Conservation (phyloP, 2,329 filamentous ascomycete genomes). For the Botryotinia calthae region DNA sequence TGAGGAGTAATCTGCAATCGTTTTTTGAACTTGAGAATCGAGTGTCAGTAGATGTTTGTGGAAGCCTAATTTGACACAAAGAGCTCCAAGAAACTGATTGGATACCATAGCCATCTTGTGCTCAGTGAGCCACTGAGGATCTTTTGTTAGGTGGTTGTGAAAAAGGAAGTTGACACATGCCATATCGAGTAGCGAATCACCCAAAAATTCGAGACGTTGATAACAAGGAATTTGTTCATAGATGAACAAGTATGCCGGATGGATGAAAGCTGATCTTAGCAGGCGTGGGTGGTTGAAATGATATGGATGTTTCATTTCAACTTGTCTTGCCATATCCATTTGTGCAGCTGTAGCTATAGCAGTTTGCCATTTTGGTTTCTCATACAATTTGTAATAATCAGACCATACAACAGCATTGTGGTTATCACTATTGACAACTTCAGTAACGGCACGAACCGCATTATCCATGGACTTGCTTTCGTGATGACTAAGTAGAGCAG, state of each 20-base stretch:
- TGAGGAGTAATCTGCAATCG: conserved; percentile 54
- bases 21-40: conserved; percentile 43
- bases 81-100: conserved; percentile 85
- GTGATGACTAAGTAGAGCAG: conserved; percentile 59
- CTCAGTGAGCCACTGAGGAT: conserved; percentile 96
- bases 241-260: conserved; percentile 74
- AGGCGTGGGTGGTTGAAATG: conserved; percentile 73
- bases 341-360: conserved; percentile 63
- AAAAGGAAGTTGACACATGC: conserved; percentile 81
- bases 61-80: conserved; percentile 76
- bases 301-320: conserved; percentile 58
- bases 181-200: conserved; percentile 86
- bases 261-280: conserved; percentile 80
- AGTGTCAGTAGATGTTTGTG: conserved; percentile 68
- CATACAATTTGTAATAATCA: conserved; percentile 72
- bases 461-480: conserved; percentile 50
- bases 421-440: conserved; percentile 65
- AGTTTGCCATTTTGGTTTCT: conserved; percentile 68
- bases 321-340: conserved; percentile 61
- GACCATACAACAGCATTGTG: conserved; percentile 68
- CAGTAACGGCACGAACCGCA: conserved; percentile 62
- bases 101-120: conserved; percentile 99
- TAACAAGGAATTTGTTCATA: conserved; percentile 84
- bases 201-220: conserved; percentile 87
- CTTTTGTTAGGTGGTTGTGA: conserved; percentile 69